Conservation (phyloP, 768 basidiomycete genomes). For the Rickenella mellea region DNA sequence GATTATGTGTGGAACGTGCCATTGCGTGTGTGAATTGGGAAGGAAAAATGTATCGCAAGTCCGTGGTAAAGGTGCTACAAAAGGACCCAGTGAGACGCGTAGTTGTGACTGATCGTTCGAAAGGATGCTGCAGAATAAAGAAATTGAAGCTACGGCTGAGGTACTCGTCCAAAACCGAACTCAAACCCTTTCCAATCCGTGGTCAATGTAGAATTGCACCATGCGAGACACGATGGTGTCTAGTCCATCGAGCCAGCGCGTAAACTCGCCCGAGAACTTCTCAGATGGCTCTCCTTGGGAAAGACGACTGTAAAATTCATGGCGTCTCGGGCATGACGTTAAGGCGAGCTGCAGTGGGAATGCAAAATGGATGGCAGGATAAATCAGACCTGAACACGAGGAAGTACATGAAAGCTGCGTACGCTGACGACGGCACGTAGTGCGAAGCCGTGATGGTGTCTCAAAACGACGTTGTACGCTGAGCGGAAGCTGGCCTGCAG, state of each 20-base stretch:
- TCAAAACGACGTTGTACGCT: constrained; percentile 60
- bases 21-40: too few species aligned
- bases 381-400: not conserved
- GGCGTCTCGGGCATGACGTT: constrained; percentile 49
- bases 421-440: constrained; percentile 58
- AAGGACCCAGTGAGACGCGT: too few species aligned
- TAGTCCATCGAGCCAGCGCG: constrained; percentile 52
- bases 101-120: too few species aligned
- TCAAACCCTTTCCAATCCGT: too few species aligned
- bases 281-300: constrained; percentile 47
- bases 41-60: too few species aligned
- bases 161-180: too few species aligned
- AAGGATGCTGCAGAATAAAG: too few species aligned
- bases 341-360: constrained; percentile 21
- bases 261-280: constrained; percentile 43
- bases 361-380: constrained; percentile 37
- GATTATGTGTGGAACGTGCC: too few species aligned
- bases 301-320: constrained; percentile 54
- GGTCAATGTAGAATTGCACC: constrained; percentile 44
- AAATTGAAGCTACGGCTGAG: too few species aligned
- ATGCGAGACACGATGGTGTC: constrained; percentile 42
- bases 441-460: constrained; percentile 57
- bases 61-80: too few species aligned
- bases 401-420: constrained; percentile 26
- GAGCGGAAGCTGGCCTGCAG: constrained; percentile 61